These are phyloP conservation scores for Melianthus villosus DNA, from an alignment of 441 rosid species.

Conservation along the genomic window DNA sequence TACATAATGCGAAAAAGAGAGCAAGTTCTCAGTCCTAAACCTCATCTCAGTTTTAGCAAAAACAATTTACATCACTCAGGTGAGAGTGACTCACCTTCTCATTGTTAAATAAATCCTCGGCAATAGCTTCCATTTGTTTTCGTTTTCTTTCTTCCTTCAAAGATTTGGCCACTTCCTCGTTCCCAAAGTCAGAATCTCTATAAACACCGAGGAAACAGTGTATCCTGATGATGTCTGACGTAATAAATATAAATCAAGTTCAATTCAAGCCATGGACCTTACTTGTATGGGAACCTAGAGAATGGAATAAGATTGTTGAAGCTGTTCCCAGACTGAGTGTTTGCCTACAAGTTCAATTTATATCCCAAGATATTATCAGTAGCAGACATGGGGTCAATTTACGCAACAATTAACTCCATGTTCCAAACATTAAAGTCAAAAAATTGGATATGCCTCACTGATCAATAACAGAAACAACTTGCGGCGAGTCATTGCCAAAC, in stretches of 20 bases:
- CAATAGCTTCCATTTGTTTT: conserved; percentile 75
- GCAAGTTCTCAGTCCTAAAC: not conserved
- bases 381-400: too few species aligned
- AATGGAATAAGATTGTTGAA: conserved; percentile 75
- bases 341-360: conserved; percentile 22
- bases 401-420: too few species aligned
- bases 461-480: too few species aligned
- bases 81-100: conserved; percentile 75
- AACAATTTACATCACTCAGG: conserved; percentile 1
- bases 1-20: conserved; percentile 15
- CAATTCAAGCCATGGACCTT: conserved; percentile 13
- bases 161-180: conserved; percentile 29
- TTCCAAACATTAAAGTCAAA: too few species aligned
- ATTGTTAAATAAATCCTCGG: conserved; percentile 64
- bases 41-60: conserved; percentile 1
- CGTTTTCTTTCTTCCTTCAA: conserved; percentile 70
- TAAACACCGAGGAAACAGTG: conserved; percentile 3
- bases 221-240: too few species aligned
- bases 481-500: too few species aligned
- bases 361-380: too few species aligned
- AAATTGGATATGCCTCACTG: too few species aligned
- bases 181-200: conserved; percentile 40
- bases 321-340: conserved; percentile 67
- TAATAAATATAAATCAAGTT: conserved; percentile 6
- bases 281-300: conserved; percentile 75